Evolutionary conservation across 306 rosid genomes (phyloP).

Genomic region (Dalbergia oliveri): DNA sequence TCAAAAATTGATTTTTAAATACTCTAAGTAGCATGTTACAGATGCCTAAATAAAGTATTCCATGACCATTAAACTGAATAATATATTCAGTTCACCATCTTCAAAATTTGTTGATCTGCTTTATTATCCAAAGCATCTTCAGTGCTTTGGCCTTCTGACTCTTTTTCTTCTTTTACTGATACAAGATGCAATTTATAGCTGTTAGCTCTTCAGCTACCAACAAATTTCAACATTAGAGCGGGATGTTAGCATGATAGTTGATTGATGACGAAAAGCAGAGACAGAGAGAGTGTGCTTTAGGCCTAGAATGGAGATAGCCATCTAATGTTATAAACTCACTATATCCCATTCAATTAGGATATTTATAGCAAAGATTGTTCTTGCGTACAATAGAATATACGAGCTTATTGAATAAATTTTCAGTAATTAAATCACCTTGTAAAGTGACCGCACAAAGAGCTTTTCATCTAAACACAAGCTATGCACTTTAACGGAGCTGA

Average conservation of each 20-base stretch:
- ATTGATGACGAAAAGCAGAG: slow-evolving; percentile 44
- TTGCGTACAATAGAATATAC: too few relatives aligned
- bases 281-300: too few relatives aligned
- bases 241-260: slow-evolving; percentile 1
- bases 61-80: not conserved
- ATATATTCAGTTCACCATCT: slow-evolving; percentile 41
- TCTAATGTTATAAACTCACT: too few relatives aligned
- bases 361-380: too few relatives aligned
- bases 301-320: too few relatives aligned
- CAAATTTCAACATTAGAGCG: slow-evolving; percentile 3
- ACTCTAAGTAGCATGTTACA: not conserved
- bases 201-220: slow-evolving; percentile 8
- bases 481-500: too few relatives aligned
- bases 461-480: too few relatives aligned
- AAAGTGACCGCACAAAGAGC: too few relatives aligned
- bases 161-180: slow-evolving; percentile 78
- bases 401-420: too few relatives aligned
- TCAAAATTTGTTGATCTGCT: slow-evolving; percentile 69
- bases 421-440: too few relatives aligned
- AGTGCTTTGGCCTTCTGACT: slow-evolving; percentile 57
- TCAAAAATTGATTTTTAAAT: not conserved
- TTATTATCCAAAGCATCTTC: slow-evolving; percentile 60
- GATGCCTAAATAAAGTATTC: too few relatives aligned
- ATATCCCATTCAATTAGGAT: too few relatives aligned
- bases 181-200: slow-evolving; percentile 29